These are phyloP conservation scores for Micromonas pusilla DNA, from an alignment of 139 green algal species.

Conservation along the genomic window DNA sequence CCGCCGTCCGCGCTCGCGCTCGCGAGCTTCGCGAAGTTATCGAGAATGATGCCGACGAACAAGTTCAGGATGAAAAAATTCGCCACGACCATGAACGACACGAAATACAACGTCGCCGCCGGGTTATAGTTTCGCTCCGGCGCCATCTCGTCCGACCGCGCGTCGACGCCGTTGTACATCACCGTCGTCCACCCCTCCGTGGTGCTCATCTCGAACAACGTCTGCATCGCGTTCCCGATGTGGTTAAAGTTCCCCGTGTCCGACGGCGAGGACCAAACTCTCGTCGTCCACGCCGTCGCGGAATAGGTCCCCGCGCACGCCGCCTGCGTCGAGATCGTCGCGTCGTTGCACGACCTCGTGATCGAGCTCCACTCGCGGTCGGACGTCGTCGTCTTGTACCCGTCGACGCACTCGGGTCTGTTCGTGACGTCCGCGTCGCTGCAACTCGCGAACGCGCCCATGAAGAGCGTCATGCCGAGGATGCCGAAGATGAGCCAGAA, in stretches of 20 bases:
- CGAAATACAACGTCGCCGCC: slow-evolving; percentile 32
- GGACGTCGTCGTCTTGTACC: slow-evolving; percentile 21
- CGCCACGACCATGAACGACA: slow-evolving; percentile 32
- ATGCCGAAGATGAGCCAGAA: slow-evolving; percentile 46
- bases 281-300: not conserved
- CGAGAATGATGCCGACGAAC: slow-evolving; percentile 40
- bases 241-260: slow-evolving; percentile 38
- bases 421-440: slow-evolving; percentile 20
- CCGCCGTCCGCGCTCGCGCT: slow-evolving; percentile 36
- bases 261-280: slow-evolving; percentile 22
- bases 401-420: slow-evolving; percentile 24
- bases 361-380: slow-evolving; percentile 35
- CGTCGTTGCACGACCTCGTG: slow-evolving; percentile 29
- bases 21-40: slow-evolving; percentile 34
- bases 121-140: slow-evolving; percentile 5
- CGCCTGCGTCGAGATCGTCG: not conserved
- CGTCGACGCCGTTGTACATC: slow-evolving; percentile 37
- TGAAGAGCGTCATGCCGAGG: slow-evolving; percentile 41
- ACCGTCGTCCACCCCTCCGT: slow-evolving; percentile 40
- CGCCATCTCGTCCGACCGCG: not conserved
- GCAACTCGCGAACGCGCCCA: slow-evolving; percentile 22
- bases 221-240: slow-evolving; percentile 37
- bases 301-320: slow-evolving; percentile 11
- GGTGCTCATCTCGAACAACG: slow-evolving; percentile 41
- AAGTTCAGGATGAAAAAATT: slow-evolving; percentile 41